Evolutionary conservation across 164 flowering plant genomes (phyloP), one percentile per base, ranked within the genome.

Genomic region (Tinospora cordifolia): DNA sequence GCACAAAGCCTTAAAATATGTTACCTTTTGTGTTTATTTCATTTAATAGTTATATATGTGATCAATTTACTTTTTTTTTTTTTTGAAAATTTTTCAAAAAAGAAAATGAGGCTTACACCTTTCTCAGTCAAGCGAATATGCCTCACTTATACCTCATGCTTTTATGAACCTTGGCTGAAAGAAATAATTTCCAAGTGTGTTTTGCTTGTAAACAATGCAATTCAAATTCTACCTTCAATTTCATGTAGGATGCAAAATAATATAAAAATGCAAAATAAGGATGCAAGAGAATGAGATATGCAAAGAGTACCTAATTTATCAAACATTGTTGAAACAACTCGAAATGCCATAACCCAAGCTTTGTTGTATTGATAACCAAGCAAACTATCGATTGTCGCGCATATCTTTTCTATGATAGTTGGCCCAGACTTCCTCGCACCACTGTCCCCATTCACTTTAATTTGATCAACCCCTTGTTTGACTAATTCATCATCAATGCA

Each of bases 301-400:
- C 65, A 10, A 6, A 54, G 6, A 60, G 47, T 88, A 92, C 99
- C 99, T 86, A 95, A 78, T 85, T 84, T 92, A 71, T 90, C 85
- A 77, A 91, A 95, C 88, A 90, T 81, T 14, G 90, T 65, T 3
- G 93, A 83, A 66, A 92, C 81, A 75, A 92, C 81, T 83, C 83
- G 90, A 81, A 95, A 88, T 8, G 90, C 76, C 83, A 82, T 78
- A 81, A 88, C 96, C 96, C 94, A 90, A 21, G 87, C 96, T 34
- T 82, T 83, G 82, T 73, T 77, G 66, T 82, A 90, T 49, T 79
- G 84, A 80, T 91, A 88, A 79, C 87, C 89, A 72, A 95, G 97
- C 67, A 91, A 81, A 73, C 89, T 90, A 66, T 87, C 97, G 72
- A 86, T 71, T 54, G 86, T 87, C 22, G 84, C 90, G 79, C 99